A percentile compares a stretch with the other conserved stretches of the same genome.
These are phyloP conservation scores for Globisporangium spinosum DNA, from an alignment of 352 stramenopile genomes.

Conservation along the genomic window DNA sequence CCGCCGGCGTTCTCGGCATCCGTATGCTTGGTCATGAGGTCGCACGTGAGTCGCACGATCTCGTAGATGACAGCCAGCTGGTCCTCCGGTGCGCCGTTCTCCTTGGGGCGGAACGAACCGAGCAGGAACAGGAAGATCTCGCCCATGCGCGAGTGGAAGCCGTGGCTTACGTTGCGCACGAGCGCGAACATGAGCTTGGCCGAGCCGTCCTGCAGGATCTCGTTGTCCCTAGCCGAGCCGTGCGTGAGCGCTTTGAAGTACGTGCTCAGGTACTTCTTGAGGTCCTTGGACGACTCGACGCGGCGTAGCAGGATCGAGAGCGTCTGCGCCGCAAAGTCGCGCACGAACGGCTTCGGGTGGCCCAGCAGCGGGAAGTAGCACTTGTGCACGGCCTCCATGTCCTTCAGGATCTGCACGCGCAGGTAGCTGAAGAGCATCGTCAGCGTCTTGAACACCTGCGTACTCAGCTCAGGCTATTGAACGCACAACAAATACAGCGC, in stretches of 20 bases:
- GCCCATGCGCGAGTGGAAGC: constrained; percentile 84
- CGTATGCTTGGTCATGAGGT: constrained; percentile 77
- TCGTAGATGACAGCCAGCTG: constrained; percentile 48
- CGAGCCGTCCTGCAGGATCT: constrained; percentile 77
- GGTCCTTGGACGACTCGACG: constrained; percentile 68
- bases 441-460: constrained; percentile 89
- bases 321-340: constrained; percentile 88
- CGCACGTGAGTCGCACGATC: constrained; percentile 64
- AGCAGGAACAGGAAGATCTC: constrained; percentile 76
- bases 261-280: constrained; percentile 72
- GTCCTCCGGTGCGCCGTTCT: constrained; percentile 12
- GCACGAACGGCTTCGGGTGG: constrained; percentile 81
- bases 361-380: constrained; percentile 89
- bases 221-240: constrained; percentile 52
- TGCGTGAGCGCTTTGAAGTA: constrained; percentile 79
- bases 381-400: constrained; percentile 89
- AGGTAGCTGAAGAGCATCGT: constrained; percentile 89
- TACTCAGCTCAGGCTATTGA: constrained; percentile 78
- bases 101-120: constrained; percentile 60
- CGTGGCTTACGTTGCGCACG: constrained; percentile 79
- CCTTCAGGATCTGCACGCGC: constrained; percentile 71
- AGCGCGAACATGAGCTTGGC: constrained; percentile 84
- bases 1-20: constrained; percentile 54
- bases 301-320: constrained; percentile 79
- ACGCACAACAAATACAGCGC: neutral